These are phyloP conservation scores for Crotalaria pallida DNA, from an alignment of 306 rosid genomes.

Conservation along the genomic window DNA sequence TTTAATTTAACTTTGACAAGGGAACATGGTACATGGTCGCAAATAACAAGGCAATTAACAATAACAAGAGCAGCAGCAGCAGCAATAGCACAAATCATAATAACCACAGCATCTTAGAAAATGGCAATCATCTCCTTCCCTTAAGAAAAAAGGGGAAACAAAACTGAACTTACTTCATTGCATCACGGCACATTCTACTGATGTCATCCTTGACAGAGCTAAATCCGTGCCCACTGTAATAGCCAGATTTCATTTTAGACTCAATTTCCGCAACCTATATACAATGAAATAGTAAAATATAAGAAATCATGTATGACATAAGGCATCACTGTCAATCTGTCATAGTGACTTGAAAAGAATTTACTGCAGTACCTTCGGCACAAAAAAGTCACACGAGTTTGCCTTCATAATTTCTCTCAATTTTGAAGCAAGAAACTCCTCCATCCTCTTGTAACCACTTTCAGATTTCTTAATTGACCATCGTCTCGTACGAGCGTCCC, in stretches of 20 bases:
- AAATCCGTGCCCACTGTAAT: constrained; percentile 84
- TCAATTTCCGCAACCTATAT: constrained; percentile 91
- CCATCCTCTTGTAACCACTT: constrained; percentile 87
- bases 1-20: not conserved
- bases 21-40: too few species aligned
- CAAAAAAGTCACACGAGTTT: constrained; percentile 75
- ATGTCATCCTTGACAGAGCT: constrained; percentile 86
- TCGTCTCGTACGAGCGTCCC: constrained; percentile 95
- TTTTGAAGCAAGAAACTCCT: constrained; percentile 80
- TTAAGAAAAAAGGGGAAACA: not conserved
- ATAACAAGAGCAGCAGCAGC: too few species aligned
- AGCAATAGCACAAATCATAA: not conserved
- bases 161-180: constrained; percentile 64
- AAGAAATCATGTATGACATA: constrained; percentile 5
- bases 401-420: constrained; percentile 88
- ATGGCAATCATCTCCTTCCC: not conserved
- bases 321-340: not conserved
- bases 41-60: too few species aligned
- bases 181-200: constrained; percentile 94
- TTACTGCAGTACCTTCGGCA: constrained; percentile 63
- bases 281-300: constrained; percentile 9
- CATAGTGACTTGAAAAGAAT: not conserved
- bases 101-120: not conserved
- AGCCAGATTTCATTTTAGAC: constrained; percentile 71
- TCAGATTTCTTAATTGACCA: constrained; percentile 97